Base-by-base conservation (phyloP, 371 early-diverging fungal genomes). In the Lichtheimia hyalospora region DNA sequence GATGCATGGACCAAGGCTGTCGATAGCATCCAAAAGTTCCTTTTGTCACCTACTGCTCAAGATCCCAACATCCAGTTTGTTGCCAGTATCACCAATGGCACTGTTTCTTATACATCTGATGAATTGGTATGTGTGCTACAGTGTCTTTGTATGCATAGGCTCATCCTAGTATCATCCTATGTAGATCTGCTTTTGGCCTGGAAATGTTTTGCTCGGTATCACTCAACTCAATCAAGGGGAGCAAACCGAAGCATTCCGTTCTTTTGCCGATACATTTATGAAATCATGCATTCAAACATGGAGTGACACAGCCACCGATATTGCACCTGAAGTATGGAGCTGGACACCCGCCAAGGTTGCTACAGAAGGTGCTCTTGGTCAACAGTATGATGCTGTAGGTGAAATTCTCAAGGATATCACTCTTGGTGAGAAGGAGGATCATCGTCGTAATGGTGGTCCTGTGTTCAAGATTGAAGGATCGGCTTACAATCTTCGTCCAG, bases 401-500 rank as follows among this genome's bases (percentile, higher is more conserved):
- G 55, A 20, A 18, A 18, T 15, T 21, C 41, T 20, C 0, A 54
- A 54, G 21, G 16, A 18, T 5, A 41, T 14, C 16, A 42, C 23
- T 7, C 18, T 40, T 15, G 42, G 24, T n/a, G 15, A 43, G 24
- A 25, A 55, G 27, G 25, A 43, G 14, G 13, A 42, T 44, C 7
- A 13, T 25, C 10, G 3, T 5, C 18, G 16, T 7, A n/a, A 46
- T 46, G 18, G 10, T 24, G 55, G 15, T 5, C 34, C 57, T 39
- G 28, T 68, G 0, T 74, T 72, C 42, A 49, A 18, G 6, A 50
- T 68, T 42, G 49, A 3, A 1, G 57, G 65, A 28, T 41, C 69
- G 8, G 28, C 57, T 7, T 72, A 71, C 27, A 84, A 85, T 25
- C 55, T 92, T 14, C 83, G 84, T 4, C 84, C 88, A 24, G 55